Evolutionary conservation across 768 basidiomycete species (phyloP), one percentile per base, ranked within the genome.

Genomic region (Rickenella mellea): DNA sequence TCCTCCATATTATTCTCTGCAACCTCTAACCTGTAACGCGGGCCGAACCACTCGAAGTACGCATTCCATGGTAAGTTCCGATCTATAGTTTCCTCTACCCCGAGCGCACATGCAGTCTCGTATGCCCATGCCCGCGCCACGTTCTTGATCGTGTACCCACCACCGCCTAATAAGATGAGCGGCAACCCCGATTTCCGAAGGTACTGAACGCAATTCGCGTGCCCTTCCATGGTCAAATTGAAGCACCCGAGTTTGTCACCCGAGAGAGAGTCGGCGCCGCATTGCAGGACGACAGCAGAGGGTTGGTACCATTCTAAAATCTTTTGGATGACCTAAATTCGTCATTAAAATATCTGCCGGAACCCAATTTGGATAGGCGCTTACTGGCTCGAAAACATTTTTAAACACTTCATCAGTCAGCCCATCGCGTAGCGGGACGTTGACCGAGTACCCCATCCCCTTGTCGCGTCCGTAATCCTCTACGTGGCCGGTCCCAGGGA

Each of bases 21-120:
- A 1, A 99, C 93, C 55, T 97, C 93, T 27, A 99, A 69, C 47
- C 92, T 72, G 62, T 93, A 99, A 47, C 92, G 69, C 12, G 94
- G 94, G 0, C 93, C 96, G 58, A 93, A 98, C 82, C 92, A 99
- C 60, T 98, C 94, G 56, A 97, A 88, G 59, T 91, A 94, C 51
- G 81, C 76, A 60, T 82, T 87, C 78, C 80, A 90, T 1, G 86
- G 87, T 44, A 91, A 62, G 50, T 86, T 83, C 15, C 73, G 71
- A 55, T 89, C 81, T 41, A 87, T 80, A 10, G 73, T 73, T 30
- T 86, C 67, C 55, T 92, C 83, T 33, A 85, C 73, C 2, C 89
- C 93, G n/a, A 92, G 73, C 17, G 90, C 88, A 53, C 93, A 85
- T 1, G 91, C 94, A 0, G 96, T 99, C 61, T 99, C 94, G 65